A percentile compares a stretch with the other conserved stretches of the same genome.
phyloP scores from a whole-genome alignment of 2,329 filamentous ascomycete genomes.

The Didymella exigua region DNA sequence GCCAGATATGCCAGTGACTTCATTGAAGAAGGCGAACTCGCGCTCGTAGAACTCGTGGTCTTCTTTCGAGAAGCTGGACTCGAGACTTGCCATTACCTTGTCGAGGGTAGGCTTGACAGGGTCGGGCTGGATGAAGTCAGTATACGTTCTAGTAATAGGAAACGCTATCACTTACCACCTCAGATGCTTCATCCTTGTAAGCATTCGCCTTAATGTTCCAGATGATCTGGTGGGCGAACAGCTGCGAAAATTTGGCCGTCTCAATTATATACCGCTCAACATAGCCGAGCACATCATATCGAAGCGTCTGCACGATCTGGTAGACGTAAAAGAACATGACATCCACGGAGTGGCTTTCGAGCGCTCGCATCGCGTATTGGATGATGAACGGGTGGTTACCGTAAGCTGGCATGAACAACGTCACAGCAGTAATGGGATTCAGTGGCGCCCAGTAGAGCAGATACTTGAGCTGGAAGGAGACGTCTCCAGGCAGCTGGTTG shows the following conservation, averaged over 20 bases:
- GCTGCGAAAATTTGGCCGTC: conserved; percentile 94
- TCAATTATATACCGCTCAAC: conserved; percentile 96
- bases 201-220: conserved; percentile 99
- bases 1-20: conserved; percentile 93
- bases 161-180: conserved; percentile 65
- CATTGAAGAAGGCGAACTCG: conserved; percentile 97
- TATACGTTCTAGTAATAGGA: not conserved
- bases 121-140: conserved; percentile 67
- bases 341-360: conserved; percentile 95
- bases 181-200: conserved; percentile 94
- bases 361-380: conserved; percentile 93
- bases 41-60: conserved; percentile 89
- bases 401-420: conserved; percentile 90
- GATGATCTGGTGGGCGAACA: conserved; percentile 99
- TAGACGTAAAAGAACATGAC: conserved; percentile 99
- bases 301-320: conserved; percentile 93
- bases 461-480: conserved; percentile 84
- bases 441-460: conserved; percentile 91
- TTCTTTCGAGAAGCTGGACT: conserved; percentile 76
- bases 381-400: conserved; percentile 90
- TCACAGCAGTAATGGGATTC: conserved; percentile 90
- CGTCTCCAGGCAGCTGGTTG: conserved; percentile 74
- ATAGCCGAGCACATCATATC: conserved; percentile 92
- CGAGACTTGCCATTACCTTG: conserved; percentile 82
- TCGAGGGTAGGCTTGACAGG: conserved; percentile 92